phyloP scores from a whole-genome alignment of 495 filamentous ascomycete genomes.

The Rhizodiscina lignyota region DNA sequence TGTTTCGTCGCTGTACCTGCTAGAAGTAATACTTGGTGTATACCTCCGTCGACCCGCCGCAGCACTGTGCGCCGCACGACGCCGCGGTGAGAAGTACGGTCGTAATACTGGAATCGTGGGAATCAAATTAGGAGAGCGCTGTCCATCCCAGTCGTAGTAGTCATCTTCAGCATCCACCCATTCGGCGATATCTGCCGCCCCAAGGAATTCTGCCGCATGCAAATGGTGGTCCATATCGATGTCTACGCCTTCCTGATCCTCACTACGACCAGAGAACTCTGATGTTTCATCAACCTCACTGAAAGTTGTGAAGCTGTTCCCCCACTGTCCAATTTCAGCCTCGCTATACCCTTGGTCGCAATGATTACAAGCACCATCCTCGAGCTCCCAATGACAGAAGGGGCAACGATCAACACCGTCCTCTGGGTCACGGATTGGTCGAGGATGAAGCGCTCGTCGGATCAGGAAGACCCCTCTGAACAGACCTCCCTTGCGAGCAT shows the following conservation, averaged over 20 bases:
- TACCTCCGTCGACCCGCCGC: constrained; percentile 14
- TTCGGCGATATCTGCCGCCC: too few relatives aligned
- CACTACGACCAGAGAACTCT: constrained; percentile 15
- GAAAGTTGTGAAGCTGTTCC: constrained; percentile 13
- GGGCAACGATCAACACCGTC: constrained; percentile 52
- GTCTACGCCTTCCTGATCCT: constrained; percentile 18
- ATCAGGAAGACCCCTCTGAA: constrained; percentile 48
- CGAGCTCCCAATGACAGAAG: constrained; percentile 47
- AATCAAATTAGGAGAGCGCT: constrained; percentile 1
- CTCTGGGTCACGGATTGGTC: constrained; percentile 35
- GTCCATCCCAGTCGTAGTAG: constrained; percentile 5
- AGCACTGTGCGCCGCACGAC: constrained; percentile 13
- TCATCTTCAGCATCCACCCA: constrained; percentile 12
- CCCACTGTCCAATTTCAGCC: constrained; percentile 15
- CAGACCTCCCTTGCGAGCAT: constrained; percentile 36
- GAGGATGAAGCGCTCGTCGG: constrained; percentile 10
- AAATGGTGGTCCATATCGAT: constrained; percentile 16
- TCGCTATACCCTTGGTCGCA: constrained; percentile 36
- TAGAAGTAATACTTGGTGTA: constrained; percentile 13
- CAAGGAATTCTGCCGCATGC: too few relatives aligned
- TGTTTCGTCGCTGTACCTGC: constrained; percentile 11
- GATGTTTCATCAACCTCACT: constrained; percentile 18
- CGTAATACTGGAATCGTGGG: background rate
- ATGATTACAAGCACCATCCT: constrained; percentile 33
- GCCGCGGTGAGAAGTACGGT: constrained; percentile 1